Evolutionary conservation across 768 basidiomycete genomes (phyloP), one percentile per base, ranked within the genome.

Genomic region (Termitomyces sp.): DNA sequence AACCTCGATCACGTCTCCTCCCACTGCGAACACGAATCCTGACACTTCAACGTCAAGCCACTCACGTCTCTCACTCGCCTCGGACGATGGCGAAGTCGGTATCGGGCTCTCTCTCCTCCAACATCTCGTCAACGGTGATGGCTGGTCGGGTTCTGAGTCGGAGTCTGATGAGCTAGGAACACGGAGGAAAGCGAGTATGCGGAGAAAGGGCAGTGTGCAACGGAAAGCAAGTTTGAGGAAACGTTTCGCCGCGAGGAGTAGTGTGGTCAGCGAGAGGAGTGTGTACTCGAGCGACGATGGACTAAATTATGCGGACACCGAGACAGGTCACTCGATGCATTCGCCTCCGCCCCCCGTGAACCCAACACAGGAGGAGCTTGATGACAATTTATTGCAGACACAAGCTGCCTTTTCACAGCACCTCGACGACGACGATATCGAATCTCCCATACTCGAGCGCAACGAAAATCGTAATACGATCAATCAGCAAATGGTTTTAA

Each of bases 41-140:
- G 42, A 57, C 30, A 41, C 54, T 14, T 53, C 75, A 14, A 58
- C 70, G 49, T 44, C 68, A 14, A 47, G 65, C 0, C 48, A 73
- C 2, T 65, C 48, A 11, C 48, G 48, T 17, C 48, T 49, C 9
- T 49, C 48, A n/a, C 6, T 49, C 1, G 24, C 10, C 37, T 38
- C 35, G 4, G 48, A 49, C 2, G 85, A 87, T 55, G 85, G 81
- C 3, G 80, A 82, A 48, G 72, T 79, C 1, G 88, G 84, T 0
- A 90, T 90, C 37, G 88, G 88, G 1, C 68, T 89, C 34, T 83
- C 83, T 2, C 68, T 90, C 51, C 68, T 90, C 51, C 80, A 82
- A 59, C 76, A 75, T 40, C 67, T 81, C 62, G 68, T 71, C 38
- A 63, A 70, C 2, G 70, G 63, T 12, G 74, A 66, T 0, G 68